Evolutionary conservation across 768 basidiomycete genomes (phyloP).

Genomic region (Dictyophora rubrovolvata): DNA sequence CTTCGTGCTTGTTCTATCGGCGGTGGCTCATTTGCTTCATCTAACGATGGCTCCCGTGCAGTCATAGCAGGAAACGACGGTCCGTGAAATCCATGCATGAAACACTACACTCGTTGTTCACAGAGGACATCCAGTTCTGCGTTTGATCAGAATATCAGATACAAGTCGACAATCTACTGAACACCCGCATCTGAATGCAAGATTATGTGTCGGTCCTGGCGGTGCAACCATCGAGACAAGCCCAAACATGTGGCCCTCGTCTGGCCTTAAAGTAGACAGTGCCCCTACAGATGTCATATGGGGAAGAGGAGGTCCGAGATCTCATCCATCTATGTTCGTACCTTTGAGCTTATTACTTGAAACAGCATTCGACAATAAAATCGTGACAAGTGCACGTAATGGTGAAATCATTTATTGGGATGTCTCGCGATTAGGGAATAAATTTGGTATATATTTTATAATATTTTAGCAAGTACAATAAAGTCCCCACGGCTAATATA

Average conservation of each 20-base stretch:
- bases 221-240: slow-evolving; percentile 63
- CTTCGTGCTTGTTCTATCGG: slow-evolving; percentile 50
- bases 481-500: not conserved
- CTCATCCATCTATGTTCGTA: not conserved
- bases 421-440: slow-evolving; percentile 55
- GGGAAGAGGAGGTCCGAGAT: slow-evolving; percentile 47
- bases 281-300: slow-evolving; percentile 75
- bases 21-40: slow-evolving; percentile 57
- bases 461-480: not conserved
- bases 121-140: slow-evolving; percentile 35
- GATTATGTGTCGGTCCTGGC: slow-evolving; percentile 46
- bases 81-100: slow-evolving; percentile 21
- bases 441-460: slow-evolving; percentile 46
- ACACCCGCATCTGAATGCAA: not conserved
- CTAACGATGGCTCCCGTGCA: slow-evolving; percentile 55
- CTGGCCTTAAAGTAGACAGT: slow-evolving; percentile 69
- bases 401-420: slow-evolving; percentile 84
- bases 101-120: not conserved
- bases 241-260: slow-evolving; percentile 70
- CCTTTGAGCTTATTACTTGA: not conserved
- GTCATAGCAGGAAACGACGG: slow-evolving; percentile 76
- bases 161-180: slow-evolving; percentile 29
- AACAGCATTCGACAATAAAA: slow-evolving; percentile 61
- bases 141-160: slow-evolving; percentile 45
- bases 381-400: slow-evolving; percentile 70